Evolutionary conservation across 1,284 basidiomycete species (phyloP), one percentile per base, ranked within the genome.

Genomic region (Apiotrichum gracile): DNA sequence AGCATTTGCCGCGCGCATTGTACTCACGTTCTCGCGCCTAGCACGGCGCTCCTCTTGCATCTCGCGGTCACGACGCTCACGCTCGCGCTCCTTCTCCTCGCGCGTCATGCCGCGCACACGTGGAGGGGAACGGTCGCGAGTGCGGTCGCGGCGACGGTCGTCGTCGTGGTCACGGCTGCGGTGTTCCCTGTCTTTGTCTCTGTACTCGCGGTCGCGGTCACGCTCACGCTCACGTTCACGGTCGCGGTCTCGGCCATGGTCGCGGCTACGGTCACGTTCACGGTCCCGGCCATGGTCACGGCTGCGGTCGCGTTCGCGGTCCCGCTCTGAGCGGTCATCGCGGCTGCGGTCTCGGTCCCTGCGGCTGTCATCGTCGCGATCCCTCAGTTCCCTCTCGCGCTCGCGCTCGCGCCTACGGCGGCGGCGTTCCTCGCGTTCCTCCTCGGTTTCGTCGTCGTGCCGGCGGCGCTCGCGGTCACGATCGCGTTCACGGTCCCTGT

Each of bases 281-380:
- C 60, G 54, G 21, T 77, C 73, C 17, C 58, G 52, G 24, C 66
- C 63, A 12, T 58, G 57, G 10, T 58, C 60, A 8, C 56, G 55
- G 27, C 51, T 48, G 35, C 58, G 55, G 24, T 57, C 49, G 47
- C 84, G 78, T 13, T 78, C 26, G 16, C 44, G 37, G 13, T 25
- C 27, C 21, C 47, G 47, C 6, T 41, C 38, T 7, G 27, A 29
- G n/a, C 54, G 52, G n/a, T n/a, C n/a, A n/a, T n/a, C n/a, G n/a
- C n/a, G n/a, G 25, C 52, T 49, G 19, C 58, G 61, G 44, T 65
- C 60, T 29, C 58, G 39, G 21, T 63, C 61, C 13, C 61, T 51
- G 25, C 61, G 60, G n/a, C 58, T 41, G 21, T 60, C 58, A 48
- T 84, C 85, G 55, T 84, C 79, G 38, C 84, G 78, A 39, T 79